Percentiles rank a stretch among this genome's conserved stretches.
Conservation (phyloP, 306 rosid species). For the Rosa chinensis region DNA sequence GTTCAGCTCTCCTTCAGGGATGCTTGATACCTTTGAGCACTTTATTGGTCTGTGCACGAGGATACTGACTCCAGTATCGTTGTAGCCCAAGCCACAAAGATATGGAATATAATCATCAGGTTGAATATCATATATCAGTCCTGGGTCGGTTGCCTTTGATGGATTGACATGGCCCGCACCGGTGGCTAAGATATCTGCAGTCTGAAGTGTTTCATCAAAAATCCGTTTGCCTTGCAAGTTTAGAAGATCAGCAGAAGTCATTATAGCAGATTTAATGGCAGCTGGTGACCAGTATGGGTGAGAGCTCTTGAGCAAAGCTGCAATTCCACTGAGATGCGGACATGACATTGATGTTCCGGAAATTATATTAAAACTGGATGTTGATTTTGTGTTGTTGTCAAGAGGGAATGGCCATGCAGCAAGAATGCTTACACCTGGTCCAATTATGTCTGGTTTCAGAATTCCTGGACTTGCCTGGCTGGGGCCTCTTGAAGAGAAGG, state of each 20-base stretch:
- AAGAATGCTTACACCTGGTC: conserved; percentile 63
- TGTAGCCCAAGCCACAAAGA: conserved; percentile 65
- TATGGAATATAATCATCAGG: conserved; percentile 73
- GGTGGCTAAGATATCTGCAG: conserved; percentile 61
- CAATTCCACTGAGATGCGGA: conserved; percentile 84
- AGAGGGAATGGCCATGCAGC: conserved; percentile 71
- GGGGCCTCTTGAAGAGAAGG: conserved; percentile 83
- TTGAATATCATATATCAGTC: conserved; percentile 59
- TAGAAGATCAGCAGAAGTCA: conserved; percentile 55
- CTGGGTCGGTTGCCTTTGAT: conserved; percentile 65
- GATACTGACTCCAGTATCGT: conserved; percentile 45
- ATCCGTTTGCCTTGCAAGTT: conserved; percentile 37
- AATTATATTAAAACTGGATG: conserved; percentile 51
- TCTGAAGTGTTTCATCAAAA: conserved; percentile 50
- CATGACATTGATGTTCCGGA: conserved; percentile 87
- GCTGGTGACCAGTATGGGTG: conserved; percentile 84
- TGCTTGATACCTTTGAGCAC: conserved; percentile 55
- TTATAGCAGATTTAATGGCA: conserved; percentile 74
- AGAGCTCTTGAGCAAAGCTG: conserved; percentile 72
- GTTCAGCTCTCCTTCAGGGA: conserved; percentile 68
- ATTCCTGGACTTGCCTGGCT: conserved; percentile 64
- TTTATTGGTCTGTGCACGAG: conserved; percentile 39
- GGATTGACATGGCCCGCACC: conserved; percentile 84
- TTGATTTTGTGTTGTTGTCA: conserved; percentile 37
- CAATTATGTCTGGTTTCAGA: conserved; percentile 70